Conservation (phyloP, 345 rosid genomes). For the Eucalyptus victrix region DNA sequence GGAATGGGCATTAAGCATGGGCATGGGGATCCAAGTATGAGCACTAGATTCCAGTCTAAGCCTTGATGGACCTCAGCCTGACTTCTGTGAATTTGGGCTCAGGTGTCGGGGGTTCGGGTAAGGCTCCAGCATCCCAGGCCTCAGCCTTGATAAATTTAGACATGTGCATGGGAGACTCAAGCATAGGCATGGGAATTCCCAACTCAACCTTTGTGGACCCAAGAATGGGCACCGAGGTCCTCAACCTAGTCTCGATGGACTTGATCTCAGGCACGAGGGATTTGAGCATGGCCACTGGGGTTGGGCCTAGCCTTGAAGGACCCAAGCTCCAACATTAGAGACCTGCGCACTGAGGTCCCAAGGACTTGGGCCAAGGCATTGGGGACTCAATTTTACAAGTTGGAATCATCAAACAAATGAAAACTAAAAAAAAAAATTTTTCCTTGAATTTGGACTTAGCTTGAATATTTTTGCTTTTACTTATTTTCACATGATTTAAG, state of each 20-base stretch:
- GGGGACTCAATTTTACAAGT: too few species aligned
- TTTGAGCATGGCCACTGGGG: not conserved
- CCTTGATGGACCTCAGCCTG: not conserved
- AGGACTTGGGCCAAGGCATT: not conserved
- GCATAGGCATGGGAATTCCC: too few species aligned
- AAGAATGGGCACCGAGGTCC: fast-evolving
- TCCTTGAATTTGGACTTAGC: not conserved
- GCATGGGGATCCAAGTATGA: not conserved
- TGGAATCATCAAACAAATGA: fast-evolving
- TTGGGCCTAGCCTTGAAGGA: not conserved
- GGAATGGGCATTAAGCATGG: not conserved
- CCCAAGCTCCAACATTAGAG: too few species aligned
- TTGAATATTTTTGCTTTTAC: not conserved
- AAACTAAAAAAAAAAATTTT: fast-evolving
- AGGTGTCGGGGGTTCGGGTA: fast-evolving
- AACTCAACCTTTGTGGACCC: too few species aligned
- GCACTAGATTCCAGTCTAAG: not conserved
- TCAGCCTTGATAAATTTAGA: too few species aligned
- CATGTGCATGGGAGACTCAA: too few species aligned
- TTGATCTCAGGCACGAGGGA: not conserved
- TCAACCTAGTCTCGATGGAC: not conserved
- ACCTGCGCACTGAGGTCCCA: fast-evolving
- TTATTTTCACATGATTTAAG: not conserved
- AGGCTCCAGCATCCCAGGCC: not conserved
- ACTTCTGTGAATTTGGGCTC: not conserved